Conservation (phyloP, 257 asterid species). For the Cordia subcordata region DNA sequence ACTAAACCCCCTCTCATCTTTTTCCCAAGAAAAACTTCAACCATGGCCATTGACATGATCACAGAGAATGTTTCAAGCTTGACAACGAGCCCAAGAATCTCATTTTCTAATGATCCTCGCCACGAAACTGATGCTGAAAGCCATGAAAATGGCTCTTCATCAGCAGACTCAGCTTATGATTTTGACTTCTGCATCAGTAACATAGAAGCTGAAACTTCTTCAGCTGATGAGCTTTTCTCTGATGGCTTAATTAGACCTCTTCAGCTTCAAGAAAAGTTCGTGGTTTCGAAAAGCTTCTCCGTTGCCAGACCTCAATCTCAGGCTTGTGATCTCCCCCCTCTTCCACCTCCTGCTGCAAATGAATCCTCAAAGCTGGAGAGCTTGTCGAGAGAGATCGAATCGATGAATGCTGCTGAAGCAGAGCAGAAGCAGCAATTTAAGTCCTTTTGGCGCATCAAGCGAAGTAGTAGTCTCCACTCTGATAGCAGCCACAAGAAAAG, state of each 20-base stretch:
- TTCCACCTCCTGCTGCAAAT: constrained; percentile 16
- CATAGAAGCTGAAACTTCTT: constrained; percentile 23
- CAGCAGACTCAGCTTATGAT: constrained; percentile 18
- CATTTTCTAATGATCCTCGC: constrained; percentile 35
- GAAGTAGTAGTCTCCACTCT: constrained; percentile 43
- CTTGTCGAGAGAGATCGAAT: constrained; percentile 12
- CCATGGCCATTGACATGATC: constrained; percentile 33
- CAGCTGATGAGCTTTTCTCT: constrained; percentile 48
- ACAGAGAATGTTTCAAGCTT: constrained; percentile 27
- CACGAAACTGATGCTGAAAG: constrained; percentile 4
- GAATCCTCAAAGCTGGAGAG: constrained; percentile 14
- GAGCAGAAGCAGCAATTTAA: constrained; percentile 27
- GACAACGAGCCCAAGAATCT: constrained; percentile 37
- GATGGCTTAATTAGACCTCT: constrained; percentile 40
- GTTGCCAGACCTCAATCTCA: constrained; percentile 15
- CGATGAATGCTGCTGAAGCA: constrained; percentile 4
- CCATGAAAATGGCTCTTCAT: constrained; percentile 14
- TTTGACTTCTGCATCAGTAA: constrained; percentile 37
- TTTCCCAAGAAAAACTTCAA: no score
- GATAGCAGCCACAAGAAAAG: constrained; percentile 34
- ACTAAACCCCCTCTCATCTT: neutral
- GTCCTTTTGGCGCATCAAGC: constrained; percentile 35
- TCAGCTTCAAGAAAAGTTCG: constrained; percentile 36
- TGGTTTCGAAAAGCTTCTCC: constrained; percentile 15
- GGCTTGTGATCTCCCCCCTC: constrained; percentile 11